Evolutionary conservation across 768 basidiomycete species (phyloP), one percentile per base, ranked within the genome.

Genomic region (Tephrocybe sp.): DNA sequence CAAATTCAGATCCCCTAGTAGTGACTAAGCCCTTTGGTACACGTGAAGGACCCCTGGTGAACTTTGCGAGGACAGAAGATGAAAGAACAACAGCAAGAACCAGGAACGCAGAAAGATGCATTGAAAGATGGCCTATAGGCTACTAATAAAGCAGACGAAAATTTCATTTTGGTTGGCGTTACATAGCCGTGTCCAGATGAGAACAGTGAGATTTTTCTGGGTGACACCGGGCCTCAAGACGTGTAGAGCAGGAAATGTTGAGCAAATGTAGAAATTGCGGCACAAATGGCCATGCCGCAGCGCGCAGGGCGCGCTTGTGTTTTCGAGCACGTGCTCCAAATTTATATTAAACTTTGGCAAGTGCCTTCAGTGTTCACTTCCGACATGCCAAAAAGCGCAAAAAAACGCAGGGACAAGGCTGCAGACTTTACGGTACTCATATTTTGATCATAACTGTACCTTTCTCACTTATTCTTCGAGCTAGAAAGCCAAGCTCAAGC

Each of bases 401-500:
- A 89, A 68, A 93, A 90, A 69, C 85, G 83, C 63, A 95, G 86
- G 62, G 90, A 88, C 56, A 93, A 90, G 65, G 84, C 80, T 1
- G 87, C 87, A 40, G 95, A 98, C 66, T 97, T 98, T 59, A 78
- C 84, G 22, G 92, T 90, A 65, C 51, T 39, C 40, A 20, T 51
- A 12, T 23, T 32, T 20, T 16, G 31, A 34, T 48, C 19, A 11
- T 36, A 13, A 32, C 16, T 43, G 39, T 39, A 16, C 13, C 23
- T 16, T 17, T 14, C 48, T 44, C 23, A 52, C 45, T 44, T 33
- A 34, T 39, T 2, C 52, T 16, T 44, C 13, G 34, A 42, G 47
- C 33, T 67, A 98, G 92, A 98, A 94, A 92, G 84, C 92, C 20
- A 98, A 90, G 68, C 77, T 97, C 33, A 99, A 97, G 68, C 88